Evolutionary conservation across 2,329 filamentous ascomycete species (phyloP), one percentile per base, ranked within the genome.

Genomic region (Hypoxylon sp.): DNA sequence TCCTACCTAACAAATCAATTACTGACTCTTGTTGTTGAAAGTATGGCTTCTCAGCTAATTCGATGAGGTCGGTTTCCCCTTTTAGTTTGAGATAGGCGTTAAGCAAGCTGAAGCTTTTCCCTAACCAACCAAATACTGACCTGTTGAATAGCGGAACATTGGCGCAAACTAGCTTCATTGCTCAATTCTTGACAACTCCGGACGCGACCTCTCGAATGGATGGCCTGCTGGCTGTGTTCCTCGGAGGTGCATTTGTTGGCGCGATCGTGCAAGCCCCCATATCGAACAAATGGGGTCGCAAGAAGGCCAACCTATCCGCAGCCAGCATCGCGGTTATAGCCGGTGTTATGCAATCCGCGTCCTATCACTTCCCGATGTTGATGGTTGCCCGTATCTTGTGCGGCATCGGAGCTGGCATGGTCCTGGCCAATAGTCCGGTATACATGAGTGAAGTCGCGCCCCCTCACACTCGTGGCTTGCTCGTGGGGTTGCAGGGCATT

Each of bases 1-100:
- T n/a, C n/a, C n/a, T n/a, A n/a, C n/a, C n/a, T n/a, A n/a, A n/a
- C n/a, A n/a, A n/a, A n/a, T n/a, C n/a, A n/a, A n/a, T n/a, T n/a
- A n/a, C n/a, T n/a, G n/a, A n/a, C n/a, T n/a, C n/a, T n/a, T n/a
- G n/a, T n/a, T n/a, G n/a, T n/a, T n/a, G n/a, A n/a, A n/a, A n/a
- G 16, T 69, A 63, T 38, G 66, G 66, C 30, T 69, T 63, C 46
- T 55, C 62, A 7, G 63, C 59, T 41, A 69, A 69, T 46, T 49
- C 59, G 12, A 67, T 69, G 45, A n/a, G n/a, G n/a, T n/a, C n/a
- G n/a, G n/a, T n/a, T n/a, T n/a, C n/a, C n/a, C n/a, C n/a, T n/a
- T n/a, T n/a, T n/a, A n/a, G n/a, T n/a, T n/a, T n/a, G n/a, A n/a
- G n/a, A n/a, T n/a, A n/a, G n/a, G n/a, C n/a, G n/a, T n/a, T n/a